Conservation (phyloP, 805 yeast genomes). For the Alloascoidea africana region DNA sequence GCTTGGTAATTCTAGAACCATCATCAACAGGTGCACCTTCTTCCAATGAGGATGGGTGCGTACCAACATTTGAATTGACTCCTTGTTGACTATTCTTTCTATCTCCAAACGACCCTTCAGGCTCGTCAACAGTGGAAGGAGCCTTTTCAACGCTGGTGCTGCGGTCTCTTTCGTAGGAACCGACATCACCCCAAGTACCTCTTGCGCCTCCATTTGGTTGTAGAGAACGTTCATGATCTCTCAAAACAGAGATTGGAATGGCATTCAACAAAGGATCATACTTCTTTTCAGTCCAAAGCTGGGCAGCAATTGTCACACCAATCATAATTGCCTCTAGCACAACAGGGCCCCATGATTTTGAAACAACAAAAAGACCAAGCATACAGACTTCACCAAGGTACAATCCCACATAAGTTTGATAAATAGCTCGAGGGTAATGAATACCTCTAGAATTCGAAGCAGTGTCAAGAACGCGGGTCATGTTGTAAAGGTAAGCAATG, state of each 20-base stretch:
- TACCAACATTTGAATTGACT: not conserved
- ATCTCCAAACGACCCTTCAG: not conserved
- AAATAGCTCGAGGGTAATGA: conserved; percentile 55
- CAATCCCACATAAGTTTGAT: conserved; percentile 57
- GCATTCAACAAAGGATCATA: conserved; percentile 51
- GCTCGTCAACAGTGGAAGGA: not conserved
- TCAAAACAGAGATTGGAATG: conserved; percentile 55
- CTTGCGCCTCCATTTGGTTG: conserved; percentile 19
- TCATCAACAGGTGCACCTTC: too few relatives aligned
- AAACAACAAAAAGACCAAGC: conserved; percentile 58
- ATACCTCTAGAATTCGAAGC: conserved; percentile 55
- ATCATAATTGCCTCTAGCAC: conserved; percentile 48
- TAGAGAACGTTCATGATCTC: conserved; percentile 27
- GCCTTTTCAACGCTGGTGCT: not conserved
- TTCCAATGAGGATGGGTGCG: not conserved
- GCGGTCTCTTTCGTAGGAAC: conserved; percentile 52
- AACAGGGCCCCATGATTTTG: conserved; percentile 67
- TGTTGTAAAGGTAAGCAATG: conserved; percentile 45
- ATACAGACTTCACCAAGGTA: conserved; percentile 60
- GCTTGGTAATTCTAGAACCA: conserved; percentile 2
- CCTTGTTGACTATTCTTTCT: not conserved
- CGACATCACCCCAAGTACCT: conserved; percentile 24
- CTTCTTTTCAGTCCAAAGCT: conserved; percentile 34
- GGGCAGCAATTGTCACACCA: conserved; percentile 41
- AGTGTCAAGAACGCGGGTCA: conserved; percentile 48